Evolutionary conservation across 176 grass and related monocot species (phyloP).

Genomic region (Oropetium thomaeum): DNA sequence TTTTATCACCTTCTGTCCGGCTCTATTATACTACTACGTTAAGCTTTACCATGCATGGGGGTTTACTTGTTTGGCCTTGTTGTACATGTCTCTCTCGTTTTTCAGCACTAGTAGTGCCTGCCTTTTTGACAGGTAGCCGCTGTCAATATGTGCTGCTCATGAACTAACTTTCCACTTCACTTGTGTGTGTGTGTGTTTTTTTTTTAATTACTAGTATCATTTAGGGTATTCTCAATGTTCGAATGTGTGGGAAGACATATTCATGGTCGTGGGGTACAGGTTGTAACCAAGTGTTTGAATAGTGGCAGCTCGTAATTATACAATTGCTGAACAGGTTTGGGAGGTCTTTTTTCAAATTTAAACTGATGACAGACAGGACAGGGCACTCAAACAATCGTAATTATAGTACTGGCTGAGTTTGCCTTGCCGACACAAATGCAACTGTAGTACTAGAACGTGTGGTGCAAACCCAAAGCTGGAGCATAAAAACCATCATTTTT

Average conservation of each 20-base stretch:
- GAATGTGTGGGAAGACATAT: no score
- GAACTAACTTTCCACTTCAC: constrained; percentile 15
- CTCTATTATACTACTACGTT: not conserved
- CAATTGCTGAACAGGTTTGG: not conserved
- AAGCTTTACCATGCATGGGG: not conserved
- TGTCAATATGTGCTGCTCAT: constrained; percentile 23
- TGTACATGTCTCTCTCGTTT: constrained; percentile 17
- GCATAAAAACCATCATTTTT: not conserved
- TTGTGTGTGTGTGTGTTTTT: no score
- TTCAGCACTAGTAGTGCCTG: constrained; percentile 2
- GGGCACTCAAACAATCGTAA: not conserved
- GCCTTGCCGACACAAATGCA: constrained; percentile 9
- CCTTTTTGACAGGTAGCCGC: constrained; percentile 10
- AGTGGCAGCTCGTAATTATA: no score
- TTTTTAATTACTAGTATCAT: no score
- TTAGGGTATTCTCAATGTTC: no score
- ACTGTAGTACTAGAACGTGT: no score
- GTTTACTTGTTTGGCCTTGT: constrained; percentile 8
- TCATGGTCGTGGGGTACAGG: not conserved
- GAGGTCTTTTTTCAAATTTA: not conserved
- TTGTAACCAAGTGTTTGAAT: not conserved
- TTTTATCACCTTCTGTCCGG: not conserved
- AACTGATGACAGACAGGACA: not conserved
- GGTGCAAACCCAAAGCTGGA: not conserved
- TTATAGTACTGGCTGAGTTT: not conserved